These are phyloP conservation scores for Phoenix dactylifera DNA, from an alignment of 176 grass and related monocot species.

Conservation along the genomic window DNA sequence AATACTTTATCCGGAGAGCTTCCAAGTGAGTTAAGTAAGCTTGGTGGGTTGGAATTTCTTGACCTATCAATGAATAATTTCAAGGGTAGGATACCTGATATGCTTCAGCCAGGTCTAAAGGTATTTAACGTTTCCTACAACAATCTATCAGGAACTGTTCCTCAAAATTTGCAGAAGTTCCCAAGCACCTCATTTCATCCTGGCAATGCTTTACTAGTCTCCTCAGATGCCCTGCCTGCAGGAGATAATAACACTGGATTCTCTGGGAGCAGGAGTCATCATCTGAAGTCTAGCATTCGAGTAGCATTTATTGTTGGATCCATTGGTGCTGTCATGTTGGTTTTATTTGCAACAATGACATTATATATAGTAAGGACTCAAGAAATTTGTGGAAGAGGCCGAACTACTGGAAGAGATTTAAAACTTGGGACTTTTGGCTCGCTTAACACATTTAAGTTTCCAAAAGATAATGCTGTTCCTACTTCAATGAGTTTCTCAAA, in stretches of 20 bases:
- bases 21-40: conserved; percentile 66
- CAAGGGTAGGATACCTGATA: conserved; percentile 66
- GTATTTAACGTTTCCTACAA: conserved; percentile 83
- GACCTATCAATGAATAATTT: conserved; percentile 84
- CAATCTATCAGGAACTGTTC: conserved; percentile 66
- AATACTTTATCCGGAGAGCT: conserved; percentile 77
- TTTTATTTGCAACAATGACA: conserved; percentile 60
- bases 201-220: conserved; percentile 65
- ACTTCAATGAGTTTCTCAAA: conserved; percentile 85
- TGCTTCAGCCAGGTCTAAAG: conserved; percentile 53
- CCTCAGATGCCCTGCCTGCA: conserved; percentile 55
- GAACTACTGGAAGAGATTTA: conserved; percentile 57
- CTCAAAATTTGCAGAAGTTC: conserved; percentile 72
- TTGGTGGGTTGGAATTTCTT: conserved; percentile 54
- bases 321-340: conserved; percentile 57
- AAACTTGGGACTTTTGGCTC: conserved; percentile 55
- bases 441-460: conserved; percentile 40
- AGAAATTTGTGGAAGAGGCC: conserved; percentile 65
- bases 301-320: conserved; percentile 72
- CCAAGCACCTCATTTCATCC: conserved; percentile 69
- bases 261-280: conserved; percentile 15
- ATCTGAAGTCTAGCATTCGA: conserved; percentile 46
- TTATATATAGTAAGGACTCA: conserved; percentile 74
- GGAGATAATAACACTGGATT: conserved; percentile 25
- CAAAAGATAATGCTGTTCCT: conserved; percentile 66